Base-by-base conservation (phyloP, 768 basidiomycete genomes). In the Leccinellum luteum region DNA sequence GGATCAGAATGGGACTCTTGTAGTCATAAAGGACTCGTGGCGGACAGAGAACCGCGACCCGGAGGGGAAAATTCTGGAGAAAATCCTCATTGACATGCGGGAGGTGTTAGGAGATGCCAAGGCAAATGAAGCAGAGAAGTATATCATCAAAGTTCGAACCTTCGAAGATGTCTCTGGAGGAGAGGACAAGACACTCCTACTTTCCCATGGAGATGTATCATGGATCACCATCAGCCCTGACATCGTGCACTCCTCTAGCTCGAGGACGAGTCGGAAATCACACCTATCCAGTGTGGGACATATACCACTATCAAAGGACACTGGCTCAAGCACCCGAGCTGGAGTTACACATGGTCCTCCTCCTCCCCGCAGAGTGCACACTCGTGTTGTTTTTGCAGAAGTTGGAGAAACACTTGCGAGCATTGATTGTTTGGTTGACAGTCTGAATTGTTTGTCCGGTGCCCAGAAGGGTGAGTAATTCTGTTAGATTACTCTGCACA, bases 1-100 rank as follows among this genome's bases (percentile, higher is more conserved):
- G 48, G 61, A 62, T 2, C 14, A 23, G 14, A 1, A 35, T 0
- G 48, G 48, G 3, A 47, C 43, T 0, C 31, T 10, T 0, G 35
- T 62, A 0, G 55, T 5, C 1, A 57, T 57, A 2, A 62, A 65
- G 27, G 47, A 57, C 14, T 62, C 54, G 0, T 65, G 64, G 60
- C 9, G 57, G 28, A 34, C 56, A 2, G 4, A 49, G 13, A 14
- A 15, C 17, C 35, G 35, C 3, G 35, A 41, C 3, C 25, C 17
- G 1, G 51, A 52, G 35, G 35, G 25, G 0, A 7, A 6, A 9
- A 52, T 41, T 6, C 6, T 52, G 8, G 17, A 27, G 17, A 41
- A 3, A 2, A 41, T 52, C 2, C 4, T 52, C 9, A 2, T 17
- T 4, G 51, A 52, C 35, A 52, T 52, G n/a, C 35, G 17, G 17